phyloP scores from a whole-genome alignment of 2,329 filamentous ascomycete species.

The Fusarium bactridioides region DNA sequence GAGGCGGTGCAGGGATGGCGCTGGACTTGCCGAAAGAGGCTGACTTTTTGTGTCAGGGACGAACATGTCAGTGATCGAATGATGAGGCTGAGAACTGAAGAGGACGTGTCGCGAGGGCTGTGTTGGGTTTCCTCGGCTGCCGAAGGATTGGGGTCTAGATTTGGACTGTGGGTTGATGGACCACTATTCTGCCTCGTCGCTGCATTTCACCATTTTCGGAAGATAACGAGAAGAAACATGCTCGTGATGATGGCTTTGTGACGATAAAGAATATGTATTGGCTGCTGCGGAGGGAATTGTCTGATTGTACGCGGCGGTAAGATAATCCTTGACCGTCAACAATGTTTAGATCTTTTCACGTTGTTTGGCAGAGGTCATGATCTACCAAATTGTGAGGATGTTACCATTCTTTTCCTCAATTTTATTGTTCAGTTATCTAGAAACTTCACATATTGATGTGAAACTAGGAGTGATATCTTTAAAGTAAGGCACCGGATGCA shows the following conservation, averaged over 20 bases:
- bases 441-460: background rate
- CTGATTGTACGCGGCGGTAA: too few relatives aligned
- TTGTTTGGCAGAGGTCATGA: fast-evolving
- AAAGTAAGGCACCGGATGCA: background rate
- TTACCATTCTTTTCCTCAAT: fast-evolving
- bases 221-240: background rate
- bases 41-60: too few relatives aligned
- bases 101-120: background rate
- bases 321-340: fast-evolving
- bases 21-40: background rate
- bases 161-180: too few relatives aligned
- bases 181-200: background rate
- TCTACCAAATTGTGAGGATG: too few relatives aligned
- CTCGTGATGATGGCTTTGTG: background rate
- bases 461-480: background rate
- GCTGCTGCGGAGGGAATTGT: fast-evolving
- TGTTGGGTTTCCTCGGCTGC: background rate
- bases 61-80: background rate
- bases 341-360: fast-evolving
- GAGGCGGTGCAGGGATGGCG: background rate
- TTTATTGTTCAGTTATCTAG: background rate
- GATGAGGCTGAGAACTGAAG: background rate
- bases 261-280: too few relatives aligned
- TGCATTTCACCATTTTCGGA: background rate
- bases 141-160: background rate